Evolutionary conservation across 192 early-diverging fungal genomes (phyloP).

Genomic region (Powellomyces hirtus): DNA sequence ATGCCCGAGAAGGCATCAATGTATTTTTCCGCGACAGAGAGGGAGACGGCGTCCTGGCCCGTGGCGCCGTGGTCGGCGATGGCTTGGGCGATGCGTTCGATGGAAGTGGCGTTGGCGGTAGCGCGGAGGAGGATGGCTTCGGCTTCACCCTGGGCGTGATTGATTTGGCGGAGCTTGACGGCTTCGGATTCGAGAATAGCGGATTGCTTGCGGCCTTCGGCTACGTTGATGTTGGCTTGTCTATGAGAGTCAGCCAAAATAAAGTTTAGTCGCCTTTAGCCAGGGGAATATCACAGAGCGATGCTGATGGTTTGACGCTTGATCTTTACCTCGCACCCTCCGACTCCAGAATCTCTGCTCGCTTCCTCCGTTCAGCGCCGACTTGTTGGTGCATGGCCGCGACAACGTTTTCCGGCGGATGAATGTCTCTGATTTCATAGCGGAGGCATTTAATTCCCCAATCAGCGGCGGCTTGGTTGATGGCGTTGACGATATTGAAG

Average conservation of each 20-base stretch:
- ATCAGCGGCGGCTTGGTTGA: conserved; percentile 87
- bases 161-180: conserved; percentile 84
- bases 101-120: conserved; percentile 74
- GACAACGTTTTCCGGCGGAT: conserved; percentile 92
- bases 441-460: conserved; percentile 97
- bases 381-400: conserved; percentile 98
- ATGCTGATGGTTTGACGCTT: not conserved
- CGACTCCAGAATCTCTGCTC: conserved; percentile 83
- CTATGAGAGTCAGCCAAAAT: conserved; percentile 25
- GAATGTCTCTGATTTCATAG: conserved; percentile 95
- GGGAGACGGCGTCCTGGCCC: conserved; percentile 81
- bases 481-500: conserved; percentile 89
- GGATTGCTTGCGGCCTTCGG: conserved; percentile 90
- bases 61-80: conserved; percentile 46
- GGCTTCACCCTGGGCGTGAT: conserved; percentile 85
- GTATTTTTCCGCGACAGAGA: conserved; percentile 95
- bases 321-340: conserved; percentile 46
- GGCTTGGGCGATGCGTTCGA: conserved; percentile 75
- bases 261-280: too few relatives aligned
- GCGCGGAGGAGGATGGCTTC: conserved; percentile 86
- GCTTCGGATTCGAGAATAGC: conserved; percentile 94
- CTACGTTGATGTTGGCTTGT: conserved; percentile 96
- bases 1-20: conserved; percentile 90
- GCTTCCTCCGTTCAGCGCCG: conserved; percentile 91
- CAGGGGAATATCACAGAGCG: not conserved